Conservation (phyloP, 169 alveolate genomes). For the Babesia bigemina region DNA sequence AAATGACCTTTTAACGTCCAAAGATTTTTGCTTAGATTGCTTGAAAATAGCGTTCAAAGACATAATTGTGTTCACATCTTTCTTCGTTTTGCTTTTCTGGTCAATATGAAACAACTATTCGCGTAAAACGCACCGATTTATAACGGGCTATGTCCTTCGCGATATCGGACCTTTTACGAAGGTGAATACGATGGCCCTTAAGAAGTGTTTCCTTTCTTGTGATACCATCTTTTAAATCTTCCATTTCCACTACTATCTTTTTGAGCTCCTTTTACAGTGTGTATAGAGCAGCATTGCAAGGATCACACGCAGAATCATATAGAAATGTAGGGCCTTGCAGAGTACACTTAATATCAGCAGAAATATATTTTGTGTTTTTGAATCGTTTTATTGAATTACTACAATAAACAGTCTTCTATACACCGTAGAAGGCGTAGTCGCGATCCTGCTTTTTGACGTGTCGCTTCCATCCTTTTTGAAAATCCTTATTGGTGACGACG, state of each 20-base stretch:
- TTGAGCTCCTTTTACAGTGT: background rate
- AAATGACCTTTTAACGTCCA: slow-evolving; percentile 44
- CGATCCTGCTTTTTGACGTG: slow-evolving; percentile 93
- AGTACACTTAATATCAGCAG: background rate
- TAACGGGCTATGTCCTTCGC: slow-evolving; percentile 48
- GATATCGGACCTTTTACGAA: slow-evolving; percentile 38
- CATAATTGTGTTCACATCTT: slow-evolving; percentile 39
- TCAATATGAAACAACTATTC: background rate
- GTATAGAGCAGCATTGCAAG: background rate
- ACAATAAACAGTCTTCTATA: slow-evolving; percentile 39
- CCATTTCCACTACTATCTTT: slow-evolving; percentile 23
- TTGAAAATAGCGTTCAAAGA: slow-evolving; percentile 40
- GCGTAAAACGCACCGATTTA: slow-evolving; percentile 42
- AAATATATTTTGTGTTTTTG: background rate
- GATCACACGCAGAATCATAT: background rate
- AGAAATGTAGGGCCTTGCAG: background rate
- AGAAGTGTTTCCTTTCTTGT: slow-evolving; percentile 49
- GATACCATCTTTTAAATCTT: slow-evolving; percentile 20
- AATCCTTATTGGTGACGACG: slow-evolving; percentile 93
- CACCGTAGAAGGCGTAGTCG: slow-evolving; percentile 91
- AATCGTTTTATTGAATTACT: background rate
- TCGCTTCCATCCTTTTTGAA: slow-evolving; percentile 96
- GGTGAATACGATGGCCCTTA: slow-evolving; percentile 54
- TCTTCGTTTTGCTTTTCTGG: slow-evolving; percentile 7
- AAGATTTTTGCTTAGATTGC: slow-evolving; percentile 24